These are phyloP conservation scores for Neurospora hispaniola DNA, from an alignment of 495 filamentous ascomycete species.

Conservation along the genomic window DNA sequence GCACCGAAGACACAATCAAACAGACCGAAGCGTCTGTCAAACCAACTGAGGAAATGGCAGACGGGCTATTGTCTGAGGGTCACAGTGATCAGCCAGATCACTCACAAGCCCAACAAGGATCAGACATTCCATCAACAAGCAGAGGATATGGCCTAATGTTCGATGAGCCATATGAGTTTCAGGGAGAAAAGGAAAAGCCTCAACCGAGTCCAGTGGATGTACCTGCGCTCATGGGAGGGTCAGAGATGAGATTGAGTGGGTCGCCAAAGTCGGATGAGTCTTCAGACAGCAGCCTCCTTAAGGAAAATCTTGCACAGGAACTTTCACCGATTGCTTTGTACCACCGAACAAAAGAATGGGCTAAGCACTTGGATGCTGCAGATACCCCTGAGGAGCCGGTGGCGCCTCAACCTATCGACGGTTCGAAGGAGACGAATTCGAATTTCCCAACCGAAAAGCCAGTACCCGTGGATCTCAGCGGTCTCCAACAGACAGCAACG, in stretches of 20 bases:
- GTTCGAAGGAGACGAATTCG: constrained; percentile 7
- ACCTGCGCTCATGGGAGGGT: not conserved
- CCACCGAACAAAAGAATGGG: constrained; percentile 94
- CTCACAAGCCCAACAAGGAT: not conserved
- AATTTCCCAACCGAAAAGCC: constrained; percentile 36
- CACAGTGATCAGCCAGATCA: not conserved
- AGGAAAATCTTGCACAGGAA: constrained; percentile 39
- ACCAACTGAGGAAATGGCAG: not conserved
- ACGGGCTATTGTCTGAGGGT: not conserved
- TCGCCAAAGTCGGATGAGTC: constrained; percentile 27
- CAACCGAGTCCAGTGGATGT: not conserved
- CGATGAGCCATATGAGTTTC: not conserved
- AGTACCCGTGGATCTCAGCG: constrained; percentile 52
- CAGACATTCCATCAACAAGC: not conserved
- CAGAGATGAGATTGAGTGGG: not conserved
- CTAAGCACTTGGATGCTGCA: constrained; percentile 73
- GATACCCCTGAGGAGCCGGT: constrained; percentile 62
- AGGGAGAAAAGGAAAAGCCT: not conserved
- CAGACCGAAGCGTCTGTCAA: not conserved
- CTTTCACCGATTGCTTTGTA: constrained; percentile 66
- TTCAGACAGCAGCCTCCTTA: constrained; percentile 31
- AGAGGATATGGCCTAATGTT: not conserved
- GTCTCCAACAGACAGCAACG: constrained; percentile 60
- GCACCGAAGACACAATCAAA: not conserved
- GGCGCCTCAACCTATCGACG: constrained; percentile 34